Percentiles rank a stretch among this genome's conserved stretches.
phyloP scores from a whole-genome alignment of 805 yeast genomes.

The Henningerozyma blattae region DNA sequence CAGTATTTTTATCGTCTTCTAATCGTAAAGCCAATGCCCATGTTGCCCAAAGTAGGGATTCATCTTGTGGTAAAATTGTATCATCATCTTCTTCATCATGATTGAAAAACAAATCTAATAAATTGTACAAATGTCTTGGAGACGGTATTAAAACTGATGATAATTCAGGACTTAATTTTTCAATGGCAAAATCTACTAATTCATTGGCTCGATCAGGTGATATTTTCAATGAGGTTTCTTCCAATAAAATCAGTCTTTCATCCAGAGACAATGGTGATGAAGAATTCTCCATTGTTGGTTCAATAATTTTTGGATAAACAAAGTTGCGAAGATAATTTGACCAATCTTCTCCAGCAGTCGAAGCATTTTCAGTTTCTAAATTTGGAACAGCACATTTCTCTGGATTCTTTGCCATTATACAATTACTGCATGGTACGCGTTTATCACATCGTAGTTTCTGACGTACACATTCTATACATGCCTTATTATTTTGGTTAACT shows the following conservation, averaged over 20 bases:
- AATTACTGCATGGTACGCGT: too few species aligned
- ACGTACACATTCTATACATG: too few species aligned
- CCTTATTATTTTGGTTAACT: too few species aligned
- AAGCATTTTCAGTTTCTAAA: too few species aligned
- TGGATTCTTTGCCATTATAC: too few species aligned
- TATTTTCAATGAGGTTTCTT: conserved; percentile 4
- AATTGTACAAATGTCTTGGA: conserved; percentile 17
- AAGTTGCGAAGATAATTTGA: conserved; percentile 21
- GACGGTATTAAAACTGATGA: conserved; percentile 23
- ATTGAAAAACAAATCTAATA: conserved; percentile 16
- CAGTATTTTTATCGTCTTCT: too few species aligned
- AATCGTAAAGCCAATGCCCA: too few species aligned
- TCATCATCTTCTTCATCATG: conserved; percentile 5
- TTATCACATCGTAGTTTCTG: too few species aligned
- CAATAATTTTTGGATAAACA: conserved; percentile 15
- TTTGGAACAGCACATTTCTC: too few species aligned
- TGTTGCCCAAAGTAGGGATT: conserved; percentile 19
- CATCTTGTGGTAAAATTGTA: not conserved
- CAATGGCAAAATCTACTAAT: conserved; percentile 19
- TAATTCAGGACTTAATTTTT: conserved; percentile 21
- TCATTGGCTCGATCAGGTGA: conserved; percentile 9
- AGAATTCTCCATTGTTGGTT: too few species aligned
- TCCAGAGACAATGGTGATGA: conserved; percentile 3
- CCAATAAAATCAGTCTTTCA: conserved; percentile 2
- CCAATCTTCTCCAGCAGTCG: conserved; percentile 16